Evolutionary conservation across 805 yeast species (phyloP), one percentile per base, ranked within the genome.

Genomic region (Saccharomyces jurei): DNA sequence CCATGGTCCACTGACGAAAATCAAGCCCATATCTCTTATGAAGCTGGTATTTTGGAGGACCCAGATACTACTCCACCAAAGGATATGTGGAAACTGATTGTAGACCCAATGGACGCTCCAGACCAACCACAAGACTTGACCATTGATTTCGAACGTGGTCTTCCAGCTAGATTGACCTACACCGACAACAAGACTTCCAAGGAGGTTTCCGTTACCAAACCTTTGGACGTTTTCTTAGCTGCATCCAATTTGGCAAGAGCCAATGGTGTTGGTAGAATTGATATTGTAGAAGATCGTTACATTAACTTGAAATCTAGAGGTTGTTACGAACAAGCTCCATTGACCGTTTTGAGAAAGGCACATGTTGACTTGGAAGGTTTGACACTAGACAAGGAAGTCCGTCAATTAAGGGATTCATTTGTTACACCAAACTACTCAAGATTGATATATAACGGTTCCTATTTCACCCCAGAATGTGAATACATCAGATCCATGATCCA

Each of bases 1-100:
- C 99, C 99, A 65, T 94, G 99, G 99, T 91, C 98, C 41, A 94
- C 99, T 55, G 99, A 94, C 73, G 99, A 94, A 79, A 94, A 94
- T 82, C 78, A 92, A 83, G 99, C 98, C 49, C 99, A 94, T 76
- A 94, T 94, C 73, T 92, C 98, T 44, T 94, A 88, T 73, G 99
- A 94, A 80, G 99, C 99, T 60, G 99, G 99, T 76, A 94, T 94
- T 64, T 83, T 94, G 69, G 99, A 94, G 78, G 96, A 94, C 77
- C 99, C 99, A 70, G 88, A 94, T 74, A 84, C 92, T 65, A 94
- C 99, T 52, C 99, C 99, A 61, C 99, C 99, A 76, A 92, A 91
- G 79, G 99, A 94, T 74, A 94, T 94, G 99, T 94, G 99, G 99
- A 94, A 94, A 78, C 83, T 94, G 72, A 94, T 97, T 47, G 89